Evolutionary conservation across 164 flowering plant genomes (phyloP), one percentile per base, ranked within the genome.

Genomic region (grape (Vitis vinifera)): DNA sequence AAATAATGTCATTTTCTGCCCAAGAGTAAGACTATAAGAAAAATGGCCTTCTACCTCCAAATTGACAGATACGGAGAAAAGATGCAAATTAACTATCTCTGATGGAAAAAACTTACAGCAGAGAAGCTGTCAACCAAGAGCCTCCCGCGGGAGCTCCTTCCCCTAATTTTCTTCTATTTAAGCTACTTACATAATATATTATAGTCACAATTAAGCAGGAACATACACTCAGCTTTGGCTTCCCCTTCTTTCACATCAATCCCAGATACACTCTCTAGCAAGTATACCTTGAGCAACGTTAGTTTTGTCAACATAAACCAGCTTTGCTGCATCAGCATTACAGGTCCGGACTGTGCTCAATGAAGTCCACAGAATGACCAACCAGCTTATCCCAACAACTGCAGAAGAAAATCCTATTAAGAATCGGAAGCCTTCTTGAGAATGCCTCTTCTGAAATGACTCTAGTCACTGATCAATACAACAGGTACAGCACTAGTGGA

Each of bases 221-320:
- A 23, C 27, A 23, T 23, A 23, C 27, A 23, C 27, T 23, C 27
- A 23, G 27, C 27, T 23, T 23, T 23, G 2, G 27, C 27, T 23
- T 23, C 27, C 27, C 27, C 27, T 23, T 23, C 27, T 23, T 23
- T 23, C 27, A 23, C 2, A 23, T 23, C 27, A 23, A 23, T 23
- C 27, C 27, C 27, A 23, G 27, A 23, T 23, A 23, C 27, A 23
- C 27, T 23, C 27, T 23, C 27, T 23, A 23, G 27, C 27, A 23
- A 23, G 27, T 0, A 62, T 63, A 37, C 71, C 70, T 16, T 75
- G 70, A 60, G 65, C 70, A 11, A 51, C 71, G 1, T 31, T 74
- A 51, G 67, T 70, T n/a, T 23, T 75, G 3, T 75, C 73, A 23
- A 62, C 57, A 27, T 74, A 74, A 59, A 65, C 77, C 11, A 48